Base-by-base conservation (phyloP, 192 early-diverging fungal genomes). In the Coemansia nantahalensis region DNA sequence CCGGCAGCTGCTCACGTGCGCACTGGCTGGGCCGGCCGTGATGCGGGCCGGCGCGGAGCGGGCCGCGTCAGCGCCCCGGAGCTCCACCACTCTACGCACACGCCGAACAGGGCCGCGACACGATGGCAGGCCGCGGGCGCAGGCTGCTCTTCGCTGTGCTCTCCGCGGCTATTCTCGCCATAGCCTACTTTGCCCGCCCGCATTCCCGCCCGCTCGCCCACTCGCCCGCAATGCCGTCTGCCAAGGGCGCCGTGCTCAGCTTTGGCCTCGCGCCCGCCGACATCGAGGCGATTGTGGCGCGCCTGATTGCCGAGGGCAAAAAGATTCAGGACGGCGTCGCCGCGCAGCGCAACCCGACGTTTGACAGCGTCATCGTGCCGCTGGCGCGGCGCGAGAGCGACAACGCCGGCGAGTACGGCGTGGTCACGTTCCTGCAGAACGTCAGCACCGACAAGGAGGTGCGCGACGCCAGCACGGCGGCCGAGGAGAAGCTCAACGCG, bases 401-500 rank as follows among this genome's bases (percentile, higher is more conserved):
- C 23, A 54, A 56, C 5, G 21, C 46, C 23, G 62, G 58, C 2
- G 60, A 72, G 6, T 68, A 59, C 44, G 32, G 42, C 15, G 58
- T 79, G 3, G 55, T 59, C 21, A 65, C 65, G 14, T 73, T 79
- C 39, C 23, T 80, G 34, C 67, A 77, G 44, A 62, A 77, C 47
- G 50, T 68, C 30, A 75, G 73, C 58, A 62, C 73, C 26, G 79
- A 86, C 48, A 80, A 79, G 56, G 78, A 64, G 31, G 76, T 86
- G 8, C 81, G 86, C 46, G 86, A 85, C 18, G 86, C 86, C 19
- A 78, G 83, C 22, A 80, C 80, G 31, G 82, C 71, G 10, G 85
- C 82, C 9, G 83, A 85, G 45, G 79, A 81, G 40, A 62, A 57
- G 24, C 76, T 81, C 45, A 82, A 87, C 34, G 65, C 56, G 9